phyloP scores from a whole-genome alignment of 2,329 filamentous ascomycete genomes.

The Lasiodiplodia hormozganensis region DNA sequence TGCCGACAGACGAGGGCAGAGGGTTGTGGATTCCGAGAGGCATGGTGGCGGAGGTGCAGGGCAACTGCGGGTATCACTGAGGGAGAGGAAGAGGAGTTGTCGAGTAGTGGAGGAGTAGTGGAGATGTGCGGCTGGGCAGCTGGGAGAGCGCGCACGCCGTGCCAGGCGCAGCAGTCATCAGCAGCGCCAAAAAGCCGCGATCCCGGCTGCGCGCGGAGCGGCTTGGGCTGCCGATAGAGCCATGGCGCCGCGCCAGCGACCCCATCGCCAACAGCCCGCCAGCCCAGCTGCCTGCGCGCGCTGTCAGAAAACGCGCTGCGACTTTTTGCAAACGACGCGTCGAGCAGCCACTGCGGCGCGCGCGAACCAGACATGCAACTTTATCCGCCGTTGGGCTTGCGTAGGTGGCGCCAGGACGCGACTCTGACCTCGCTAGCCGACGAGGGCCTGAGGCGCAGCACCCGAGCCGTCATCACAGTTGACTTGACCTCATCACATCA shows the following conservation, averaged over 20 bases:
- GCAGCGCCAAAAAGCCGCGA: slow-evolving; percentile 26
- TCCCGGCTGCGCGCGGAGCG: slow-evolving; percentile 24
- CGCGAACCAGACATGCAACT: slow-evolving; percentile 2
- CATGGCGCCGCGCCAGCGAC: slow-evolving; percentile 16
- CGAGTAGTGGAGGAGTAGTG: slow-evolving; percentile 1
- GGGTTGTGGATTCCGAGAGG: slow-evolving; percentile 59
- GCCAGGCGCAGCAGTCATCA: slow-evolving; percentile 25
- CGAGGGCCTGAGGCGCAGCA: not conserved
- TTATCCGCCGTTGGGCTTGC: not conserved
- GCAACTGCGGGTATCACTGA: slow-evolving; percentile 20
- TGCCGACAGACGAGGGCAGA: slow-evolving; percentile 60
- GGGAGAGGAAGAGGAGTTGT: not conserved
- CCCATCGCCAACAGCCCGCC: not conserved
- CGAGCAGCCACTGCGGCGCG: slow-evolving; percentile 13
- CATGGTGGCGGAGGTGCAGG: slow-evolving; percentile 21
- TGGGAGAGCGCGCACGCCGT: slow-evolving; percentile 13
- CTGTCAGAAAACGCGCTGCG: not conserved
- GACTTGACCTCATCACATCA: not conserved
- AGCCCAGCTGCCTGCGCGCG: not conserved
- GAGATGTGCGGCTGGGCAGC: slow-evolving; percentile 19
- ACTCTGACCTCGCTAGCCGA: slow-evolving; percentile 1
- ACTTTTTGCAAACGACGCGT: slow-evolving; percentile 3
- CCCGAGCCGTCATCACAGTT: not conserved
- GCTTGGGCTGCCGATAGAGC: slow-evolving; percentile 12
- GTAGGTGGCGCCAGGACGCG: slow-evolving; percentile 8